Percentiles rank a stretch among this genome's conserved stretches.
Evolutionary conservation across 1,139 yeast genomes (phyloP).

Genomic region (Blastobotrys apis): DNA sequence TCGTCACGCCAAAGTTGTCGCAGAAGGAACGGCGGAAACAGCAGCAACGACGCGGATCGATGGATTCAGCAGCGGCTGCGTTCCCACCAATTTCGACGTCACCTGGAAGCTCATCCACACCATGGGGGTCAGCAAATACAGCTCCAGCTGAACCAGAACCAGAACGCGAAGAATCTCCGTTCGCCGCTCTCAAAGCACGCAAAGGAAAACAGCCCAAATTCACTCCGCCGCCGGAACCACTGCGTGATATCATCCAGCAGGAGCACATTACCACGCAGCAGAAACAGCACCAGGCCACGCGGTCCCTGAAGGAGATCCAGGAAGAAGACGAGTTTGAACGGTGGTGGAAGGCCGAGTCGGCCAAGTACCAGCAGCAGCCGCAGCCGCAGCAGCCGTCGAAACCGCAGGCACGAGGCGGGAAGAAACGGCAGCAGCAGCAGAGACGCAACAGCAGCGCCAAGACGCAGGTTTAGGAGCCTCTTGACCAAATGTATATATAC

Average conservation of each 20-base stretch:
- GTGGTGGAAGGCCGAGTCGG: constrained; percentile 74
- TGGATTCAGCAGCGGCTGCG: not conserved
- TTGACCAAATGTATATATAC: not conserved
- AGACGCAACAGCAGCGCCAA: not conserved
- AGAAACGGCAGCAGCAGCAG: not conserved
- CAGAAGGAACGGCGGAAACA: constrained; percentile 50
- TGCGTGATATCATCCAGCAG: constrained; percentile 42
- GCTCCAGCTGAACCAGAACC: constrained; percentile 4
- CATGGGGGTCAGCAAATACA: constrained; percentile 18
- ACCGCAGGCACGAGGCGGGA: not conserved
- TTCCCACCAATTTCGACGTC: not conserved
- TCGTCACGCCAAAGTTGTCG: constrained; percentile 35
- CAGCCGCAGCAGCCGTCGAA: not conserved
- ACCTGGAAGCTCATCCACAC: constrained; percentile 7
- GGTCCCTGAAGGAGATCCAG: constrained; percentile 62
- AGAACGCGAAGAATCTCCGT: constrained; percentile 14
- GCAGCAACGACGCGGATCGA: constrained; percentile 17
- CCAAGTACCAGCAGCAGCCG: constrained; percentile 17
- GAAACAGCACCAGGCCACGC: constrained; percentile 34
- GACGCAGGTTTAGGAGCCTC: not conserved
- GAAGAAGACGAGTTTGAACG: constrained; percentile 73
- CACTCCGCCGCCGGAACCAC: constrained; percentile 17
- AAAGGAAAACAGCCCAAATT: constrained; percentile 17
- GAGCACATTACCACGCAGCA: constrained; percentile 48
- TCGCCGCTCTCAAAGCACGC: constrained; percentile 16